phyloP scores from a whole-genome alignment of 495 filamentous ascomycete genomes.

The Zalerion maritima region DNA sequence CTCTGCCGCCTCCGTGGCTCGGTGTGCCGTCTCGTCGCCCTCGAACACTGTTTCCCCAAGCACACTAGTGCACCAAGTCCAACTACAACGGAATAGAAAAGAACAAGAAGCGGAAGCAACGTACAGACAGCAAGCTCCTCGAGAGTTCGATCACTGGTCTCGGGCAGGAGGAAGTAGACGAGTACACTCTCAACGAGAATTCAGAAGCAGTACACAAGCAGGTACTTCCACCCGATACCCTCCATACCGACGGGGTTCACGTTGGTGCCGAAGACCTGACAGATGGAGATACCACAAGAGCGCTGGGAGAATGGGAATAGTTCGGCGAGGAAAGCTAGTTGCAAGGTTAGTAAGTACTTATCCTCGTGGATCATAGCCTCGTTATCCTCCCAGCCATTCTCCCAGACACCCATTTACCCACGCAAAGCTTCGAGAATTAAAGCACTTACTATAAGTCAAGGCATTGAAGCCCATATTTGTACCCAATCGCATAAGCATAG shows the following conservation, averaged over 20 bases:
- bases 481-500: conserved; percentile 47
- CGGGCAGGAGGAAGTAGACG: conserved; percentile 50
- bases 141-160: conserved; percentile 45
- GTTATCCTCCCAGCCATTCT: neutral
- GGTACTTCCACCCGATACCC: conserved; percentile 46
- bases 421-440: too few species aligned
- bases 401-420: neutral
- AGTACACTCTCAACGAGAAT: conserved; percentile 41
- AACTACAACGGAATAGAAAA: conserved; percentile 1
- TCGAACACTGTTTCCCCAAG: conserved; percentile 39
- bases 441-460: conserved; percentile 43
- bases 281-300: conserved; percentile 45
- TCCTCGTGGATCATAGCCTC: conserved; percentile 2
- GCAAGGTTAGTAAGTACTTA: conserved; percentile 10
- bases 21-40: conserved; percentile 29
- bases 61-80: neutral
- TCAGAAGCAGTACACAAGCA: conserved; percentile 49
- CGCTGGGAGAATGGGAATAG: conserved; percentile 49
- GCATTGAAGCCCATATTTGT: conserved; percentile 59
- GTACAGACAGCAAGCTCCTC: conserved; percentile 51
- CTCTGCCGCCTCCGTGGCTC: conserved; percentile 31
- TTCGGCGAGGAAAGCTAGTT: conserved; percentile 44
- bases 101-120: conserved; percentile 9
- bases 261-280: conserved; percentile 49
- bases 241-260: conserved; percentile 49